Conservation (phyloP, 1,284 basidiomycete genomes). For the Wallemia ichthyophaga region DNA sequence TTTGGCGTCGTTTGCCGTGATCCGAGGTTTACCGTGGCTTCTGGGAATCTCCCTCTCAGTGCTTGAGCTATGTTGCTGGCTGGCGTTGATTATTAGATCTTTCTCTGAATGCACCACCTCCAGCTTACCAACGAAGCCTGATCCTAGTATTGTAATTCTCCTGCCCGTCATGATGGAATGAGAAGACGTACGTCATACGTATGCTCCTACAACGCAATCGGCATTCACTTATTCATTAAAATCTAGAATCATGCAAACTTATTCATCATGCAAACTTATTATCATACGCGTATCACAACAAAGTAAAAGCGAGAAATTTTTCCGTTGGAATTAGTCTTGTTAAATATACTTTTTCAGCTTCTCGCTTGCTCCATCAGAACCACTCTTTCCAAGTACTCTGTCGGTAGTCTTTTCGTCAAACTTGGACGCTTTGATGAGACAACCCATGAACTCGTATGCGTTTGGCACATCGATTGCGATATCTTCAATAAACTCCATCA, state of each 20-base stretch:
- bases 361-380: no score
- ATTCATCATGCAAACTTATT: background rate
- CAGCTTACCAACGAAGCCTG: background rate
- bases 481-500: conserved; percentile 48
- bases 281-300: background rate
- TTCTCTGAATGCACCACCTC: background rate
- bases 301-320: background rate
- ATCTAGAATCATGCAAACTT: no score
- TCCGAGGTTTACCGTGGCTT: background rate
- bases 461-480: conserved; percentile 64
- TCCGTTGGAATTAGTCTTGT: background rate
- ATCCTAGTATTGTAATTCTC: background rate
- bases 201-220: no score
- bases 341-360: background rate
- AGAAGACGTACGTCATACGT: no score
- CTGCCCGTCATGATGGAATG: no score
- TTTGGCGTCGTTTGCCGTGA: background rate
- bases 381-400: background rate
- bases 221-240: no score
- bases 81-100: background rate
- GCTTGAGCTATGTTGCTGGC: background rate
- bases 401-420: conserved; percentile 12
- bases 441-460: conserved; percentile 43
- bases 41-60: background rate
- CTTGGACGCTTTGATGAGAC: conserved; percentile 34